Conservation (phyloP, 176 grass and related monocot genomes). For the Musa troglodytarum region DNA sequence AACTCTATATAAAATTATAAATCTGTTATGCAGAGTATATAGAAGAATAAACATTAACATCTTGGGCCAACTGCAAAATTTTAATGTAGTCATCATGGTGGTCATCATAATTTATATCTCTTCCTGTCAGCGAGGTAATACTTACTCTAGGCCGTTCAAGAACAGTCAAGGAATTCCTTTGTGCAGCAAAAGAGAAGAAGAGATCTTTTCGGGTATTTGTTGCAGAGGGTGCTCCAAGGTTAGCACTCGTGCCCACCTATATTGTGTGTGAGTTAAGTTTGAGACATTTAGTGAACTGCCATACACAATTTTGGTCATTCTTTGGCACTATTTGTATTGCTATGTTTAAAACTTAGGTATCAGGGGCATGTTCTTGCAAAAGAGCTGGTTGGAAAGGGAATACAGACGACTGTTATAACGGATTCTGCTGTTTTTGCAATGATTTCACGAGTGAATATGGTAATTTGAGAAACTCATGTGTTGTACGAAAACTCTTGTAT, state of each 20-base stretch:
- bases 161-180: constrained; percentile 95
- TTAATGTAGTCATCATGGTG: constrained; percentile 8
- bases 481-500: neutral
- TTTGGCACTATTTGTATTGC: neutral
- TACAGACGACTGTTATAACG: constrained; percentile 86
- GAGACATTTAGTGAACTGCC: neutral
- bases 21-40: neutral
- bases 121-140: constrained; percentile 82
- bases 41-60: no score
- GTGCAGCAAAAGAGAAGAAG: constrained; percentile 87
- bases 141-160: constrained; percentile 89
- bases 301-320: neutral
- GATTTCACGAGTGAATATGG: constrained; percentile 99
- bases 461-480: constrained; percentile 17
- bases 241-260: constrained; percentile 14
- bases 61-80: neutral
- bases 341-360: constrained; percentile 48
- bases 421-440: constrained; percentile 98
- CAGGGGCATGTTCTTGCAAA: constrained; percentile 93
- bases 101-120: constrained; percentile 19
- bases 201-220: constrained; percentile 93
- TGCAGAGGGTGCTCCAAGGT: constrained; percentile 96
- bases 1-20: neutral
- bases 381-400: constrained; percentile 73
- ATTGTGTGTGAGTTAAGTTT: neutral